Evolutionary conservation across 805 yeast species (phyloP), one percentile per base, ranked within the genome.

Genomic region (Candida boidinii): DNA sequence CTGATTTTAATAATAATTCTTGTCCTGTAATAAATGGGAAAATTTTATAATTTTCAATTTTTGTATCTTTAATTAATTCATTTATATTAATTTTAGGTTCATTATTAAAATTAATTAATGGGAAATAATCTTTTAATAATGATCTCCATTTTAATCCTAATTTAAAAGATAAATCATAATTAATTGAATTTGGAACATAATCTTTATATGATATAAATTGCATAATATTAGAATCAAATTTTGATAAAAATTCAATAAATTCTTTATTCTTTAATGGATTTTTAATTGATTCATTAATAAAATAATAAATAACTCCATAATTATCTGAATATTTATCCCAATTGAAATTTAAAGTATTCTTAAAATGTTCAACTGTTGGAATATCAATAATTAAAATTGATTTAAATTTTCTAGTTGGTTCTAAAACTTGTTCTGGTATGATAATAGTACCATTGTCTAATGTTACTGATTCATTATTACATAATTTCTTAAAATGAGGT

Each of bases 141-240:
- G 73, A 55, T 43, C 74, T 77, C 50, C 83, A 62, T 46, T 76
- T 78, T 38, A 82, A 49, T 2, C 71, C 57, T 14, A 68, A 60
- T 2, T 60, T 43, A 0, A 81, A 75, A 4, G 82, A 66, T 0
- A 77, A 68, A 20, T 61, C 66, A 51, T 75, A 77, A 5, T 73
- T 66, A 12, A 86, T 52, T 1, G 72, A 61, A 49, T 88, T 71
- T 14, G 84, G 74, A 10, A 79, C 64, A 31, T 81, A 62, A 12
- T 58, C 53, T 4, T 77, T 66, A 54, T 90, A 96, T n/a, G 92
- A 78, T 5, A 90, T 64, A 31, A 76, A 62, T 53, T 86, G 95
- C 31, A 62, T 49, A 19, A 75, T 62, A 1, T 62, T 48, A 0
- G 52, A 40, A 0, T 76, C 79, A 43, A 85, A 79, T 5, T 62